phyloP scores from a whole-genome alignment of 2,329 filamentous ascomycete genomes.

The Fusarium sp. region DNA sequence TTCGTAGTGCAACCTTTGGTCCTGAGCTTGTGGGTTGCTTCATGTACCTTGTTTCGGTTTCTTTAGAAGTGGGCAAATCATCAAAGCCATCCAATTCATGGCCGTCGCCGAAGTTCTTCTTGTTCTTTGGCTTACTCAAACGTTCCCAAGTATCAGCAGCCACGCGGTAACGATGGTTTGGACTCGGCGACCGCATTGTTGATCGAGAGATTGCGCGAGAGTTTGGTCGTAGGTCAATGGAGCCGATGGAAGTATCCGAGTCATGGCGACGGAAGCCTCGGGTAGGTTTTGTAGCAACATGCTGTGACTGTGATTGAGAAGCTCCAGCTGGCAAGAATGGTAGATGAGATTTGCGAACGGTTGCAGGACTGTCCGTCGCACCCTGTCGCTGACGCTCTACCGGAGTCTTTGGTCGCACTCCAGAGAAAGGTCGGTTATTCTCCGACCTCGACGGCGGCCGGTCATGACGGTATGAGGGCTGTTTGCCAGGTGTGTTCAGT shows the following conservation, averaged over 20 bases:
- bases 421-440: conserved; percentile 60
- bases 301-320: conserved; percentile 79
- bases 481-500: conserved; percentile 63
- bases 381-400: conserved; percentile 68
- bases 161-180: conserved; percentile 57
- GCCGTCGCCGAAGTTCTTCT: conserved; percentile 82
- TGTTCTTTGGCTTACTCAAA: conserved; percentile 73
- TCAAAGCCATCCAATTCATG: conserved; percentile 94
- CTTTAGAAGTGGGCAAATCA: conserved; percentile 88
- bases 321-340: conserved; percentile 85
- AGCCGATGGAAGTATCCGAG: conserved; percentile 75
- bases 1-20: conserved; percentile 70
- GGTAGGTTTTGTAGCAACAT: conserved; percentile 76
- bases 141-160: conserved; percentile 69
- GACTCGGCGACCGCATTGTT: conserved; percentile 70
- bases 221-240: conserved; percentile 65
- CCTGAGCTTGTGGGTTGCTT: conserved; percentile 80
- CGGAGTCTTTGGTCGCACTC: conserved; percentile 75
- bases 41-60: conserved; percentile 82
- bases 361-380: conserved; percentile 61
- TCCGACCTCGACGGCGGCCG: conserved; percentile 71
- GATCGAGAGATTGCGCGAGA: conserved; percentile 69
- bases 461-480: conserved; percentile 60
- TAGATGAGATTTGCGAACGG: conserved; percentile 68
- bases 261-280: conserved; percentile 83